Evolutionary conservation across 345 rosid genomes (phyloP), one percentile per base, ranked within the genome.

Genomic region (Lenwebbia sp.): DNA sequence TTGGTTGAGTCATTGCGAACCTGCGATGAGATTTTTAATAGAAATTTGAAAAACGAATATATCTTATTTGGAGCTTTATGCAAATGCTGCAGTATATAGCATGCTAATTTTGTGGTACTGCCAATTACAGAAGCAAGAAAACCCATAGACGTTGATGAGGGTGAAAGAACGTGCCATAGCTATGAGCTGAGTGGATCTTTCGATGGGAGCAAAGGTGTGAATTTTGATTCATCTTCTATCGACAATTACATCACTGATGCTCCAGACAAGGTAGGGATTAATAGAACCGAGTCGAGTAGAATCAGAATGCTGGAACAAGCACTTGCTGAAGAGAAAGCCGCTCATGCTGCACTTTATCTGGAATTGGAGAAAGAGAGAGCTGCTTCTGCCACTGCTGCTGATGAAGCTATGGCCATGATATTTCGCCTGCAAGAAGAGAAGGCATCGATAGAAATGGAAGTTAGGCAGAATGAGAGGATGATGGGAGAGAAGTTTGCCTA

Each of bases 371-470:
- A 96, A 87, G 99, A 97, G 91, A 94, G 99, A 90, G 91, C 91
- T 84, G 97, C 98, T 53, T 93, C 99, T 84, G 94, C 98, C 40
- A 89, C 93, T 54, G 98, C 98, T 78, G 93, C 96, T 84, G 99
- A 97, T 88, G 99, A 96, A 92, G 94, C 98, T 83, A 92, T 96
- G 96, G 95, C 98, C 86, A 95, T 97, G 99, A 94, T 97, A 87
- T 82, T 88, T 83, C 94, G 95, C 84, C 86, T 97, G 74, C 99
- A 97, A 87, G 92, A 93, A 82, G 98, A 95, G 84, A 96, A 94
- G 92, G 98, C 99, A 75, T 84, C 90, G 0, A 88, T 95, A 86
- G 96, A 94, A 88, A 97, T 95, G 98, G 99, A 95, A 90, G 96
- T 95, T 70, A 95, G 90, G 88, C 99, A 97, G 86, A 94, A 93